A percentile compares a stretch with the other conserved stretches of the same genome.
Conservation (phyloP, 192 early-diverging fungal genomes). For the Thamnidium elegans region DNA sequence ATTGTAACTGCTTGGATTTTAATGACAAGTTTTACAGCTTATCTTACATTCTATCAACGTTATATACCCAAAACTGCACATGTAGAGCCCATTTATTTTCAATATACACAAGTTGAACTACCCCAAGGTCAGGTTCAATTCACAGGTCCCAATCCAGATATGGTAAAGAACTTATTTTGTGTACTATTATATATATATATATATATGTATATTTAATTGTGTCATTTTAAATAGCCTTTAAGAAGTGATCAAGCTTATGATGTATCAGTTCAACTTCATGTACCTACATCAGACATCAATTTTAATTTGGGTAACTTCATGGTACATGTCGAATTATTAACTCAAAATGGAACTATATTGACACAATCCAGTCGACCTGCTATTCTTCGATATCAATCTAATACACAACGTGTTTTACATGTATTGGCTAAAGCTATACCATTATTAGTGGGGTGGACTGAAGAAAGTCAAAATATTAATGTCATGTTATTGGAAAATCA, state of each 20-base stretch:
- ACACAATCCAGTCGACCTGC: constrained; percentile 25
- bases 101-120: constrained; percentile 16
- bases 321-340: constrained; percentile 19
- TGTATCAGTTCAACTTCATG: constrained; percentile 28
- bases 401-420: constrained; percentile 27
- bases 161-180: background rate
- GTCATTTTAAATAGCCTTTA: constrained; percentile 24
- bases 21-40: constrained; percentile 25
- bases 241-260: constrained; percentile 32
- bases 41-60: constrained; percentile 33
- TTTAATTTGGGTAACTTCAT: constrained; percentile 33
- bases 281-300: constrained; percentile 31
- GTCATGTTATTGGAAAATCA: constrained; percentile 29
- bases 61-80: constrained; percentile 32
- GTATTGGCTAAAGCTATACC: constrained; percentile 34
- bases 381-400: constrained; percentile 36
- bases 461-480: constrained; percentile 28
- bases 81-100: constrained; percentile 29
- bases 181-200: background rate
- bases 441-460: constrained; percentile 24
- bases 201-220: background rate
- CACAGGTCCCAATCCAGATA: constrained; percentile 2
- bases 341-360: constrained; percentile 6
- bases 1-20: constrained; percentile 29
- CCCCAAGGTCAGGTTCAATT: background rate